phyloP scores from a whole-genome alignment of 768 basidiomycete species.

The Tulasnella sp. region DNA sequence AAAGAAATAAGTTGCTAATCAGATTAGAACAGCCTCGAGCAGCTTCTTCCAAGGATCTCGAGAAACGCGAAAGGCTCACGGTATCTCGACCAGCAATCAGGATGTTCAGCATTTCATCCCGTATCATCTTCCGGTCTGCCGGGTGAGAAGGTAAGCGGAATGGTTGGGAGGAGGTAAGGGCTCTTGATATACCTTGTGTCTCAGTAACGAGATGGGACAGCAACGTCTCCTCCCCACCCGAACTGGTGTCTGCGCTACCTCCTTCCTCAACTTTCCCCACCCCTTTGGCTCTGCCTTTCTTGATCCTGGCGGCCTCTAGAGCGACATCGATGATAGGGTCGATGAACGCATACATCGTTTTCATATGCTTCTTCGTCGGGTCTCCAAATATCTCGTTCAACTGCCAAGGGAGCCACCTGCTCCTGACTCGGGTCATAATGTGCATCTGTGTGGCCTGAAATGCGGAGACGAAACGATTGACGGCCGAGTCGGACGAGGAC shows the following conservation, averaged over 20 bases:
- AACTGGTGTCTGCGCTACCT: slow-evolving; percentile 34
- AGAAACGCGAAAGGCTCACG: slow-evolving; percentile 29
- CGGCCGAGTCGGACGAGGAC: too few relatives aligned
- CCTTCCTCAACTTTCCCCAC: slow-evolving; percentile 15
- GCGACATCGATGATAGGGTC: slow-evolving; percentile 51
- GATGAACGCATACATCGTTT: slow-evolving; percentile 35
- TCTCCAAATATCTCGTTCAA: slow-evolving; percentile 33
- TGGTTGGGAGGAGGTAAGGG: not conserved
- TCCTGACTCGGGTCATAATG: not conserved
- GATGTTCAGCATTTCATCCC: slow-evolving; percentile 71
- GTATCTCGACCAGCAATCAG: slow-evolving; percentile 70
- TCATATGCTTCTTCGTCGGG: slow-evolving; percentile 28
- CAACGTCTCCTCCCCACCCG: slow-evolving; percentile 43
- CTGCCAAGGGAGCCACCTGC: slow-evolving; percentile 31
- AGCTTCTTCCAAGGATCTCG: not conserved
- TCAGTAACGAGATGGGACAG: slow-evolving; percentile 54
- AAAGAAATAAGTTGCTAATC: not conserved
- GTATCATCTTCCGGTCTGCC: slow-evolving; percentile 51
- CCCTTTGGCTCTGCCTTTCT: slow-evolving; percentile 15
- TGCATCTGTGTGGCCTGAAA: not conserved
- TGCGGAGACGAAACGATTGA: not conserved
- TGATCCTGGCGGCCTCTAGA: slow-evolving; percentile 33
- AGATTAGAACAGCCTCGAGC: not conserved
- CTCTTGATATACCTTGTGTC: slow-evolving; percentile 41
- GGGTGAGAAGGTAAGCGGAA: not conserved